Conservation (phyloP, 306 rosid species). For the Trifolium fragiferum region DNA sequence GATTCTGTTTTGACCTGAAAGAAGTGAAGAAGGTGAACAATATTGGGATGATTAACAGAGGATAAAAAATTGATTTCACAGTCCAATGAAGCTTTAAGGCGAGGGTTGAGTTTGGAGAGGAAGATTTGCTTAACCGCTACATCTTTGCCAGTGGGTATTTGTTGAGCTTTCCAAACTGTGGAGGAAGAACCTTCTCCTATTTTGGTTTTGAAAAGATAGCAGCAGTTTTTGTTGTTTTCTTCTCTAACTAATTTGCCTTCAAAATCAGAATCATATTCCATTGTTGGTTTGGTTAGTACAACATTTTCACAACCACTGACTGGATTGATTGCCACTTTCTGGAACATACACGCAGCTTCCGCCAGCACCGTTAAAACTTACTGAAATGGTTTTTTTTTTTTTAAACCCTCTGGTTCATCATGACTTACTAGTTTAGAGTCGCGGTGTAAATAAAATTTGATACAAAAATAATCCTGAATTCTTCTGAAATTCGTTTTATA, state of each 20-base stretch:
- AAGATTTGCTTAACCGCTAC: slow-evolving; percentile 65
- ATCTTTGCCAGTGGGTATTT: slow-evolving; percentile 38
- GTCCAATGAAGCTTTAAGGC: slow-evolving; percentile 46
- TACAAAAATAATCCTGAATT: no score
- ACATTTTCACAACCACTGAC: neutral
- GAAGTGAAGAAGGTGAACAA: slow-evolving; percentile 53
- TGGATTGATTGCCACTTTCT: neutral
- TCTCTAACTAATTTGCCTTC: neutral
- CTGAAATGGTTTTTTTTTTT: no score
- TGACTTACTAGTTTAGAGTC: no score
- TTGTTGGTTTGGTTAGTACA: neutral
- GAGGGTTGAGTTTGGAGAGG: slow-evolving; percentile 55
- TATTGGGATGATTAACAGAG: slow-evolving; percentile 64
- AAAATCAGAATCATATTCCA: neutral
- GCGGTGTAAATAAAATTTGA: no score
- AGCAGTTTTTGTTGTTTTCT: neutral
- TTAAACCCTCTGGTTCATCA: no score
- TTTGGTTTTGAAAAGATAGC: neutral
- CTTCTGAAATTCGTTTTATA: no score
- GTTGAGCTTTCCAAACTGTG: slow-evolving; percentile 57
- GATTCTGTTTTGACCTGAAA: slow-evolving; percentile 48
- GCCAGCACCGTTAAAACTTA: no score
- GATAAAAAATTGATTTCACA: slow-evolving; percentile 63
- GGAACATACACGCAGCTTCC: neutral
- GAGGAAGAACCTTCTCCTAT: slow-evolving; percentile 50